Evolutionary conservation across 176 grass and related monocot genomes (phyloP).

Genomic region (Carex littledalei): DNA sequence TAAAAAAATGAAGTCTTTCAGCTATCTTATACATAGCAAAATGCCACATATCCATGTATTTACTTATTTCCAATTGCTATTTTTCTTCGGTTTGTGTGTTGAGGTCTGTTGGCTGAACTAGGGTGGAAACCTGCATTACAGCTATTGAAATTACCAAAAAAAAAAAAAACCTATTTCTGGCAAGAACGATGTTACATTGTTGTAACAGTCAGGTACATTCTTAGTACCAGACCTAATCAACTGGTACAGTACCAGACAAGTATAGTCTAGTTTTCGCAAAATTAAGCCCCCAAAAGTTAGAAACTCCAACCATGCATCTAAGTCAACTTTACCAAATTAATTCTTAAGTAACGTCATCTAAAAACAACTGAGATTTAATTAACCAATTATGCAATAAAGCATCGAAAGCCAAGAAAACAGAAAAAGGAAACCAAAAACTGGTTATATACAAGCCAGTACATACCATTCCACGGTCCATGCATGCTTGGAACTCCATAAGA

Average conservation of each 20-base stretch:
- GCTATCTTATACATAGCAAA: not conserved
- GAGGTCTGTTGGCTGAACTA: not conserved
- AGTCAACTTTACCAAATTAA: not conserved
- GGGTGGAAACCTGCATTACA: not conserved
- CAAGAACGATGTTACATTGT: not conserved
- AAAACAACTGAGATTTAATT: not conserved
- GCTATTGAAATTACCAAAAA: not conserved
- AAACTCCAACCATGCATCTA: not conserved
- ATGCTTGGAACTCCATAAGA: conserved; percentile 65
- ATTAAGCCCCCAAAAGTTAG: not conserved
- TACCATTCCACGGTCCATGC: conserved; percentile 72
- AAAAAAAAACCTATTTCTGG: no score
- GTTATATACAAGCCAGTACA: conserved; percentile 1
- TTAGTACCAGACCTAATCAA: not conserved
- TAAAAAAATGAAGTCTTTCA: conserved; percentile 5
- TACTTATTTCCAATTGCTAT: not conserved
- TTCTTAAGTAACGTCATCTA: not conserved
- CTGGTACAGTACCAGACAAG: not conserved
- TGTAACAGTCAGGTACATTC: not conserved
- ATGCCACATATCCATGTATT: not conserved
- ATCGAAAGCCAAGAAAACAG: conserved; percentile 21
- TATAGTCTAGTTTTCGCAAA: not conserved
- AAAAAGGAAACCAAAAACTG: not conserved
- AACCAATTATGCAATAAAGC: not conserved
- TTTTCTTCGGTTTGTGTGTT: not conserved